Evolutionary conservation across 192 early-diverging fungal species (phyloP), one percentile per base, ranked within the genome.

Genomic region (Coemansia sp.): DNA sequence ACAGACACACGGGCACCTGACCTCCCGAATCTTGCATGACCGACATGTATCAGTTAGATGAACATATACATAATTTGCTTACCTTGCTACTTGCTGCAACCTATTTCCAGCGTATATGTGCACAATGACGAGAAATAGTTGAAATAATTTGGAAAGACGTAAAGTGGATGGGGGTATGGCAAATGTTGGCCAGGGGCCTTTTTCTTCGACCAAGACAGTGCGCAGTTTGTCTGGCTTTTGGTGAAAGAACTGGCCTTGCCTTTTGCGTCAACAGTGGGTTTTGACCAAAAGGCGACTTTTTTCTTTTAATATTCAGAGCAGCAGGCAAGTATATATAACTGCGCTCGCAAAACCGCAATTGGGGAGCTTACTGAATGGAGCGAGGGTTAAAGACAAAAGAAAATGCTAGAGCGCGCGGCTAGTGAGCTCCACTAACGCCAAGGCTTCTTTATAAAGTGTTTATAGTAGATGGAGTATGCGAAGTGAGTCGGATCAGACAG

Each of bases 21-120:
- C 51, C 51, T 24, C 51, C 51, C 16, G 51, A 26, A 53, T 53
- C 51, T 53, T 26, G 51, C 51, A 53, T 53, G 51, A 53, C 51
- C 16, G 26, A 16, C 43, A 45, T 45, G 43, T 45, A 45, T 45
- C 43, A n/a, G 43, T n/a, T 45, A 32, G 29, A 7, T 32, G 29
- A 53, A 53, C 11, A 53, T 14, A 53, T 49, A 12, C 19, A 18
- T 49, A 14, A 18, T 23, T 52, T 29, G 18, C 53, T 54, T 54
- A 54, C 53, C 53, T 54, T 26, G 53, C n/a, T 54, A 29, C 16
- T 23, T 54, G 14, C 53, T 54, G 29, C 53, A 24, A 27, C 53
- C 29, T 29, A 27, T 54, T 54, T 27, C 29, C 53, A 27, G 16
- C 24, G 53, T 54, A 45, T 45, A n/a, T n/a, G 43, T n/a, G 27